Evolutionary conservation across 306 rosid genomes (phyloP).

Genomic region (Corylus americana): DNA sequence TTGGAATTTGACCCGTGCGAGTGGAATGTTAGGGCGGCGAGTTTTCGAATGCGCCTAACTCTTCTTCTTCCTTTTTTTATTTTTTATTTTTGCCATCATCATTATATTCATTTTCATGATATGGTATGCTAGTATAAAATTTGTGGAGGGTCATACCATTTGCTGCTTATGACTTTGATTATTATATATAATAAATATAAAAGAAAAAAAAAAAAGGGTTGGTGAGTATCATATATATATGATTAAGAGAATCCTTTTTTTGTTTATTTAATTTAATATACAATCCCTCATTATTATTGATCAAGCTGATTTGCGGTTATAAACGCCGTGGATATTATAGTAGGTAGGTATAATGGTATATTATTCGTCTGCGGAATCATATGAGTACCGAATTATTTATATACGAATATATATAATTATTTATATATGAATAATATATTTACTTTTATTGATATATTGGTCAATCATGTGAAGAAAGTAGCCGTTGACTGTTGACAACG

Average conservation of each 20-base stretch:
- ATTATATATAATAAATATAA: neutral
- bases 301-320: no score
- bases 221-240: constrained; percentile 15
- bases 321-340: neutral
- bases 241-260: constrained; percentile 26
- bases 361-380: constrained; percentile 1
- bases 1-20: no score
- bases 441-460: constrained; percentile 3
- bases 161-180: neutral
- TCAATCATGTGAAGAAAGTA: constrained; percentile 22
- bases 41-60: no score
- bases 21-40: no score
- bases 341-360: neutral
- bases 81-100: neutral
- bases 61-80: neutral
- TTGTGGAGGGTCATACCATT: constrained; percentile 8
- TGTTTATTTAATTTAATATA: constrained; percentile 2
- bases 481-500: neutral
- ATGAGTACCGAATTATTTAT: constrained; percentile 22
- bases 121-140: neutral
- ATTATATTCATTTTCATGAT: neutral
- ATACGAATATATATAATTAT: no score
- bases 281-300: constrained; percentile 3
- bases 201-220: neutral
- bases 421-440: neutral